Evolutionary conservation across 202 grass and related monocot species (phyloP).

Genomic region (Dendrocalamus latiflorus): DNA sequence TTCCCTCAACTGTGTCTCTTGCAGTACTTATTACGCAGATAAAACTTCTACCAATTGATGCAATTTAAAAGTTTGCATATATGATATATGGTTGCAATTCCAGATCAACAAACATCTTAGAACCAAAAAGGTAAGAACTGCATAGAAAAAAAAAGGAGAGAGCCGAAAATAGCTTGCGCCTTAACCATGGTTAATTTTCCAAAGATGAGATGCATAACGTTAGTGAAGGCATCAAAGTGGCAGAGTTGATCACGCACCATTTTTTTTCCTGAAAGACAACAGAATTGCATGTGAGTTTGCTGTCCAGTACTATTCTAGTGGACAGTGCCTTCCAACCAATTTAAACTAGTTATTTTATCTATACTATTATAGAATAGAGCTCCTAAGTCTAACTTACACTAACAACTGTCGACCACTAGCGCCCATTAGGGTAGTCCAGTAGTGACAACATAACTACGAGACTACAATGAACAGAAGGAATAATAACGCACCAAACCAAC

Average conservation of each 20-base stretch:
- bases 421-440: background rate
- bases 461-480: constrained; percentile 10
- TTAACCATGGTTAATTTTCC: background rate
- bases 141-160: background rate
- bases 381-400: background rate
- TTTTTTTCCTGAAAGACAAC: constrained; percentile 6
- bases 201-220: background rate
- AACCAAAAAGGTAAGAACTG: background rate
- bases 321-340: background rate
- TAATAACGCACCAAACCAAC: background rate
- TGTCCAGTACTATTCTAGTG: background rate
- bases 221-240: background rate
- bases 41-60: background rate
- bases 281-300: background rate
- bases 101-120: background rate
- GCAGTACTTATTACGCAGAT: background rate
- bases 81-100: constrained; percentile 3
- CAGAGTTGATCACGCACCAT: background rate
- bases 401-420: background rate
- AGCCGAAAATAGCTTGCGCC: background rate
- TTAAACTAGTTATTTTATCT: background rate
- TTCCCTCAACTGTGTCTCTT: background rate
- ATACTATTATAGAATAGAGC: background rate
- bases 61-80: background rate
- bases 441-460: background rate